A percentile compares a stretch with the other conserved stretches of the same genome.
Conservation (phyloP, 768 basidiomycete genomes). For the Auriscalpium microsporum region DNA sequence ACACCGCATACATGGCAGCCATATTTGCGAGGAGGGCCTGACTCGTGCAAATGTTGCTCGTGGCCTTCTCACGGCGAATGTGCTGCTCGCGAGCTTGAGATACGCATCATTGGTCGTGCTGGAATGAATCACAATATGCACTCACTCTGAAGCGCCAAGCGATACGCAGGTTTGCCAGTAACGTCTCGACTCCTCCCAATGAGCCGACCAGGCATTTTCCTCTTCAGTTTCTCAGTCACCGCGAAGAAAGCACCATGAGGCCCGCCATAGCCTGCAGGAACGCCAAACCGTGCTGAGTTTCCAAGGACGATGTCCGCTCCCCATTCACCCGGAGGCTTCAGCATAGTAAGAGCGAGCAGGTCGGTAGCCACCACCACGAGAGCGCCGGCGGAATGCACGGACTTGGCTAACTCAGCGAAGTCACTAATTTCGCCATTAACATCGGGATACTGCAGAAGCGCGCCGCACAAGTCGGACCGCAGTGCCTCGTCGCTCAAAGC, state of each 20-base stretch:
- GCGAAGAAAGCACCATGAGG: conserved; percentile 98
- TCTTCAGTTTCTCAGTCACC: conserved; percentile 82
- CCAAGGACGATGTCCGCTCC: conserved; percentile 94
- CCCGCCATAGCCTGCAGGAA: conserved; percentile 94
- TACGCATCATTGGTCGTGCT: not conserved
- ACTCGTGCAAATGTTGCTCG: conserved; percentile 96
- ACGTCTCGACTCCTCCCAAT: conserved; percentile 86
- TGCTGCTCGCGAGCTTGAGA: conserved; percentile 87
- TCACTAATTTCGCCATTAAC: conserved; percentile 78
- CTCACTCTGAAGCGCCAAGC: conserved; percentile 90
- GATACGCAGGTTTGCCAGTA: conserved; percentile 80
- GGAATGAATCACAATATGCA: conserved; percentile 3
- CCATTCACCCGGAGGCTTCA: conserved; percentile 98
- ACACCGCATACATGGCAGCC: conserved; percentile 98
- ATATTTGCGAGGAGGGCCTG: conserved; percentile 98
- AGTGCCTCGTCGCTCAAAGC: conserved; percentile 45
- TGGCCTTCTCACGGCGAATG: conserved; percentile 96
- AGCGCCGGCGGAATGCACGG: conserved; percentile 67
- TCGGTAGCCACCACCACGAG: conserved; percentile 86
- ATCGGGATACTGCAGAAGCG: conserved; percentile 91
- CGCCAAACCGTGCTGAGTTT: conserved; percentile 94
- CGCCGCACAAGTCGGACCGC: conserved; percentile 66
- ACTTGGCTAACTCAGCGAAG: conserved; percentile 54
- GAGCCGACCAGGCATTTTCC: conserved; percentile 97
- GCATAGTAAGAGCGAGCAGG: conserved; percentile 82